Base-by-base conservation (phyloP, 495 filamentous ascomycete genomes). In the Xylaria scruposa region DNA sequence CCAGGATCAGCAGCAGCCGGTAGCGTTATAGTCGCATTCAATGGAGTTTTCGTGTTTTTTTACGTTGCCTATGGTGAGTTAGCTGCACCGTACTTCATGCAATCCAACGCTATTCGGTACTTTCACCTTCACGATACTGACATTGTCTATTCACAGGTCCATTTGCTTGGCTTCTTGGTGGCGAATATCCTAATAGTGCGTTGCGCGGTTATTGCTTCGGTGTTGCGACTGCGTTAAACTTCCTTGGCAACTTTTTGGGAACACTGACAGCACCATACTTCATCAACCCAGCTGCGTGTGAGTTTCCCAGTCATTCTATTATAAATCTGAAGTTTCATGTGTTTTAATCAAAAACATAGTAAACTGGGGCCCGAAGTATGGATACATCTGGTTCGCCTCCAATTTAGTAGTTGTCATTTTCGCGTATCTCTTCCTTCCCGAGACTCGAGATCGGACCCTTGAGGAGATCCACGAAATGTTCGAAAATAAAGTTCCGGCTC, bases 381-480 rank as follows among this genome's bases (percentile, higher is more conserved):
- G 81, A 72, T 81, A 53, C 5, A 53, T 59, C 42, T 85, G 82
- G 83, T 80, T 80, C 42, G 77, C 72, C 10, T 78, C 77, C 0
- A 81, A 80, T 63, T n/a, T 79, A 26, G 63, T 81, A 42, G 80
- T 84, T 38, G 75, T 83, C 68, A 69, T 84, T 4, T 87, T 84
- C 75, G 81, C 81, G 8, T 86, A 79, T 67, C 79, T 85, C 33
- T 85, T 78, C 42, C 77, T 89, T 68, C 86, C 86, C 0, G 87
- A 89, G 75, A 89, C 87, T 0, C 77, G 80, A 7, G 83, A 85
- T 64, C 78, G 87, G 44, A 87, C 85, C 1, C 80, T 87, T 42
- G 85, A 83, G 13, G 85, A 88, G 73, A 84, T 88, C 6, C 81
- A 87, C 73, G 85, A 87, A 79, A 87, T 87, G 81, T 88, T 87